Percentiles rank a stretch among this genome's conserved stretches.
Conservation (phyloP, 139 green algal species). For the Coelastrella sp. region DNA sequence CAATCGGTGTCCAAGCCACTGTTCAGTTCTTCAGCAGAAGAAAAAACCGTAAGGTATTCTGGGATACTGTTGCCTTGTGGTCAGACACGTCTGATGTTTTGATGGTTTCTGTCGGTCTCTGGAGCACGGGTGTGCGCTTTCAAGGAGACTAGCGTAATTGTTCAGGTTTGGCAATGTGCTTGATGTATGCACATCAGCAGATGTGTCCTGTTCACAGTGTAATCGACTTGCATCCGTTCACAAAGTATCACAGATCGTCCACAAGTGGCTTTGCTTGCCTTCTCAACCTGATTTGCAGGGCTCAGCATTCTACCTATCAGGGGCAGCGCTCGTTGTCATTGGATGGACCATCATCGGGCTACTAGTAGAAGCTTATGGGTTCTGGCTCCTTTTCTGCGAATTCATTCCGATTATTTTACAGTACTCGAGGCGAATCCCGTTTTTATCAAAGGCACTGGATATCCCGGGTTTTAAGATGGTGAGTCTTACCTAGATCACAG, state of each 20-base stretch:
- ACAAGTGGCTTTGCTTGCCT: too few species aligned
- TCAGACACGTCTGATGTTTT: too few species aligned
- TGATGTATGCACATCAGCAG: too few species aligned
- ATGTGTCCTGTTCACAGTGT: too few species aligned
- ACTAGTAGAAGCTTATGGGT: conserved; percentile 91
- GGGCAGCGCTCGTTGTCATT: conserved; percentile 86
- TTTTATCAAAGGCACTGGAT: conserved; percentile 85
- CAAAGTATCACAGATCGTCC: too few species aligned
- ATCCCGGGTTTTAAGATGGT: conserved; percentile 84
- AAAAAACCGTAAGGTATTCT: conserved; percentile 89
- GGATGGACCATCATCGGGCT: conserved; percentile 92
- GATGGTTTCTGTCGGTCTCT: too few species aligned
- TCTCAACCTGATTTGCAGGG: conserved; percentile 69
- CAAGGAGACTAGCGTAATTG: too few species aligned
- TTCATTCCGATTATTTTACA: conserved; percentile 95
- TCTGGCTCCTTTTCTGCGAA: conserved; percentile 94
- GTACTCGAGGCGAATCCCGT: conserved; percentile 84
- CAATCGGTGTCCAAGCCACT: conserved; percentile 88
- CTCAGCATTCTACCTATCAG: conserved; percentile 87
- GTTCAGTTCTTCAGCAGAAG: conserved; percentile 91
- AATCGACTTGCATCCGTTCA: too few species aligned
- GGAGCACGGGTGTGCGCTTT: too few species aligned
- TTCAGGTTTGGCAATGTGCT: too few species aligned
- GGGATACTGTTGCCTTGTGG: too few species aligned
- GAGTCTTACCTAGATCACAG: too few species aligned